Base-by-base conservation (phyloP, 1,139 yeast genomes). In the Debaryomycetaceae sp. region DNA sequence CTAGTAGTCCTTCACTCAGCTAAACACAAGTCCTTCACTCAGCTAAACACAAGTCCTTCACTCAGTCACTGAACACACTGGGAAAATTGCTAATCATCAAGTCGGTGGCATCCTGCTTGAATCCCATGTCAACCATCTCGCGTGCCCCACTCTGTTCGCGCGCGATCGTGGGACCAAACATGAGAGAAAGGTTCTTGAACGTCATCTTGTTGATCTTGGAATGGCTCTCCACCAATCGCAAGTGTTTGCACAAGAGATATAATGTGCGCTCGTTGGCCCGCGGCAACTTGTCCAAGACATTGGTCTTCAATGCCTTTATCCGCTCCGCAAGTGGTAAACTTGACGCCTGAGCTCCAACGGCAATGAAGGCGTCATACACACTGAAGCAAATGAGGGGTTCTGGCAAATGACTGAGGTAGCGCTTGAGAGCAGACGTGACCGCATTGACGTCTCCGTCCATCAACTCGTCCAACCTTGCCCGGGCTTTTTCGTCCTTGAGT, bases 141-240 rank as follows among this genome's bases (percentile, higher is more conserved):
- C 80, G 71, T 38, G 81, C 86, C 4, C 95, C 94, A 16, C 76
- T 68, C 36, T 66, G 62, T 41, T 86, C 95, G 35, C 96, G 64
- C 0, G 86, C 81, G 30, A 90, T 59, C 3, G 97, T 86, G 2
- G 99, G 98, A 0, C 97, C 95, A 63, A 90, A 90, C 13, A 90
- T 95, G 29, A 92, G 90, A 1, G 95, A 80, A 33, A 92, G 55
- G 44, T 92, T 86, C 49, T 77, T 75, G 39, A 71, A 60, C 20
- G 73, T 82, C 99, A 90, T 90, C 49, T 82, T 63, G 44, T 80
- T 82, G 24, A 55, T 49, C 13, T 53, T 50, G 25, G 68, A 60
- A 46, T 62, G 58, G 6, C 58, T 51, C 30, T 67, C 66, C 19
- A 82, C 71, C 36, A 68, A 55, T 27, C 68, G 61, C 39, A 90